phyloP scores from a whole-genome alignment of 1,284 basidiomycete genomes.

The Sanguinoderma infundibulare region DNA sequence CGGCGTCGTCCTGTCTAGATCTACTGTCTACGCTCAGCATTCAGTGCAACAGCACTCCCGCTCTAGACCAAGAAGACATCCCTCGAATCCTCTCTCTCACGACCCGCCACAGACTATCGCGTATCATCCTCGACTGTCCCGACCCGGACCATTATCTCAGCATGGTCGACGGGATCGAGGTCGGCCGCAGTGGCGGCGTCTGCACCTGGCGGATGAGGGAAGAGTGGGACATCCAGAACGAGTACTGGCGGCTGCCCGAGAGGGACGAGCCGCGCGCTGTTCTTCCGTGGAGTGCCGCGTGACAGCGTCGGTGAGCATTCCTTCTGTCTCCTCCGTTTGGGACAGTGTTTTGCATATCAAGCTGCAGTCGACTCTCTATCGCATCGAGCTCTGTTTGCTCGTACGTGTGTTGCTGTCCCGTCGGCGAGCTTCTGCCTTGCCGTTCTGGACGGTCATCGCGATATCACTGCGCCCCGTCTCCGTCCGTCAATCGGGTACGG shows the following conservation, averaged over 20 bases:
- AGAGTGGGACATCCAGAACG: conserved; percentile 9
- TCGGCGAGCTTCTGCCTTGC: too few species aligned
- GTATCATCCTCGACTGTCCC: conserved; percentile 9
- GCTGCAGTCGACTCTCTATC: too few species aligned
- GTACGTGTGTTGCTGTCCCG: too few species aligned
- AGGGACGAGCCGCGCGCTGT: conserved; percentile 10
- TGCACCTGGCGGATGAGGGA: conserved; percentile 8
- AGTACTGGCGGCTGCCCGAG: conserved; percentile 9
- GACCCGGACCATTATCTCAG: neutral
- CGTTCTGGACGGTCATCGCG: too few species aligned
- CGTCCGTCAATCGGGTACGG: too few species aligned
- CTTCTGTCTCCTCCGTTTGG: too few species aligned
- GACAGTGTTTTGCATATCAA: too few species aligned
- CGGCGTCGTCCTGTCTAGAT: neutral
- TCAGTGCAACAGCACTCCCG: neutral
- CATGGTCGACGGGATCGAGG: conserved; percentile 4
- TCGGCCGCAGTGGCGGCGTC: conserved; percentile 7
- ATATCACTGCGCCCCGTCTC: too few species aligned
- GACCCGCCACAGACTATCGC: neutral
- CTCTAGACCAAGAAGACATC: too few species aligned
- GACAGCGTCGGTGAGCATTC: too few species aligned
- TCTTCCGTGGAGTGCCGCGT: conserved; percentile 4
- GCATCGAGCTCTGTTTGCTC: too few species aligned
- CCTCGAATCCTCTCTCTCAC: neutral
- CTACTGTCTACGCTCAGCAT: conserved; percentile 15